Evolutionary conservation across 768 basidiomycete species (phyloP).

Genomic region (Cyathus striatus): DNA sequence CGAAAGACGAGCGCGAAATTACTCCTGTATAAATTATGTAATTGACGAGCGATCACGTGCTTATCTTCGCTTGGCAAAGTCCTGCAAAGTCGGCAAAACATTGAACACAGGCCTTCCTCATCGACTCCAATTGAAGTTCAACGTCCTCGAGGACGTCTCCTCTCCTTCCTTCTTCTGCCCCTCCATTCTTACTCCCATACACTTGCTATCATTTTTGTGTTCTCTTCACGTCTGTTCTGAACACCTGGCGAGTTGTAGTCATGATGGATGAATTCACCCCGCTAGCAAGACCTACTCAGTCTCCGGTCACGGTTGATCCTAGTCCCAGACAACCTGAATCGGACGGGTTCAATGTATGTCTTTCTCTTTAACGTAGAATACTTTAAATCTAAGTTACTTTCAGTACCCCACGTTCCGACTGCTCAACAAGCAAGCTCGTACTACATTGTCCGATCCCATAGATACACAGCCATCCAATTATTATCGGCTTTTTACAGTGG

Average conservation of each 20-base stretch:
- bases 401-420: constrained; percentile 47
- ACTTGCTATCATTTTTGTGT: too few species aligned
- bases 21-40: too few species aligned
- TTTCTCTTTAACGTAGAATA: constrained; percentile 1
- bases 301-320: constrained; percentile 31
- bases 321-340: constrained; percentile 30
- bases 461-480: constrained; percentile 33
- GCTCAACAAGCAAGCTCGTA: constrained; percentile 59
- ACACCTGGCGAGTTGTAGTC: too few species aligned
- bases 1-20: neutral
- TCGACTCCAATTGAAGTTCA: neutral
- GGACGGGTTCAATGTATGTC: constrained; percentile 41
- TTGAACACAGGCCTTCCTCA: too few species aligned
- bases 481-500: constrained; percentile 51
- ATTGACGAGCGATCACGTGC: too few species aligned
- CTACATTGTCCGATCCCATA: constrained; percentile 54
- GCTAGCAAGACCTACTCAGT: constrained; percentile 27
- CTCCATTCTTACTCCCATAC: neutral
- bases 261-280: constrained; percentile 32
- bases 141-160: neutral
- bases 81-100: too few species aligned
- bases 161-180: neutral
- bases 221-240: too few species aligned
- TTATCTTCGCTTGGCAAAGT: too few species aligned
- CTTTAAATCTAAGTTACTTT: constrained; percentile 3